Evolutionary conservation across 2,329 filamentous ascomycete species (phyloP).

Genomic region (Fusarium sp.): DNA sequence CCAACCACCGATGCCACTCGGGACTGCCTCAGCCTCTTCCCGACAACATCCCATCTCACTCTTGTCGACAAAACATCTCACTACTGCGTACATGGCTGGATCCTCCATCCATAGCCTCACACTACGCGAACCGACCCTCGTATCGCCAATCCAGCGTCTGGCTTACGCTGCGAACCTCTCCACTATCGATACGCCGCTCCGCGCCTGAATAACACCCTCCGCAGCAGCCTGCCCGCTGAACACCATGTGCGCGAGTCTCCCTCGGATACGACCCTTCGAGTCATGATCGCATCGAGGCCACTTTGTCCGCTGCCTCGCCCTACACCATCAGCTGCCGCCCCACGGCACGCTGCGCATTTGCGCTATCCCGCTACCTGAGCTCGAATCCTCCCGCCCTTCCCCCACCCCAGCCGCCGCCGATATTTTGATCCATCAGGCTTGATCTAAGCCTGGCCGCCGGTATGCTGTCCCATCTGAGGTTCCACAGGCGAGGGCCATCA

Average conservation of each 20-base stretch:
- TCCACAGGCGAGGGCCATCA: slow-evolving; percentile 68
- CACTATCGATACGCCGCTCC: slow-evolving; percentile 29
- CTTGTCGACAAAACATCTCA: slow-evolving; percentile 3
- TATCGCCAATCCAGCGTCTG: slow-evolving; percentile 18
- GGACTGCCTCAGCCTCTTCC: slow-evolving; percentile 32
- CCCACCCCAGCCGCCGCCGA: slow-evolving; percentile 34
- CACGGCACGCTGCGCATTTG: slow-evolving; percentile 33
- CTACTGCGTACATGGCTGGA: slow-evolving; percentile 10
- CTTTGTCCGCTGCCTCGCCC: slow-evolving; percentile 34
- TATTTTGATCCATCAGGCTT: slow-evolving; percentile 37
- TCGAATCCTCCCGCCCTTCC: slow-evolving; percentile 26
- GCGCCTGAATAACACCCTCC: slow-evolving; percentile 18
- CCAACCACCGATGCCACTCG: slow-evolving; percentile 33
- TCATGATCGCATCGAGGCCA: slow-evolving; percentile 44
- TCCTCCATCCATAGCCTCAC: slow-evolving; percentile 16
- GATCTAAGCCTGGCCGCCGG: slow-evolving; percentile 34
- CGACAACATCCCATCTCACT: slow-evolving; percentile 13
- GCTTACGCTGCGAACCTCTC: slow-evolving; percentile 23
- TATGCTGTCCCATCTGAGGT: slow-evolving; percentile 68
- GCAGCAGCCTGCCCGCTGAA: slow-evolving; percentile 19
- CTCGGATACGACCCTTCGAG: slow-evolving; percentile 39
- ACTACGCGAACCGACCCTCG: slow-evolving; percentile 4
- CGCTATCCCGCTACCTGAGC: slow-evolving; percentile 31
- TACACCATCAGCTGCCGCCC: slow-evolving; percentile 35
- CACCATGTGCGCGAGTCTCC: slow-evolving; percentile 41